Evolutionary conservation across 768 basidiomycete species (phyloP), one percentile per base, ranked within the genome.

Genomic region (Gymnopilus junonius): DNA sequence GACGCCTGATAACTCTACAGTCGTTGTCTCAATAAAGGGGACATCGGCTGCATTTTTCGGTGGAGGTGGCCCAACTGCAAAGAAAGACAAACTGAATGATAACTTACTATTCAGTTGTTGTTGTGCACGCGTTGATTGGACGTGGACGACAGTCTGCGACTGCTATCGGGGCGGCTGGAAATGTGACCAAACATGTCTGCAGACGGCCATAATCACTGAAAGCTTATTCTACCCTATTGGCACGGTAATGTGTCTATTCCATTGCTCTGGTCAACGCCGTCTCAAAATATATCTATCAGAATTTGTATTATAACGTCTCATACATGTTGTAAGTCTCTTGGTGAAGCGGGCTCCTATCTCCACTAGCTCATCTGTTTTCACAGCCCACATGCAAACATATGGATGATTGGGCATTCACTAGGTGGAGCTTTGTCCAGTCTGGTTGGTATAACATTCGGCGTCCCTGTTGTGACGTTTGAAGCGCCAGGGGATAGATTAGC

Each of bases 61-160:
- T 1, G 85, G 89, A 20, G 88, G 88, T 0, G 94, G 94, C 0
- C 88, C 90, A 14, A 98, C 97, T n/a, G 82, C 82, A 2, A 89
- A 87, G 79, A 97, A 95, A 71, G 97, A 98, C 80, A 96, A 92
- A 76, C 73, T 92, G 58, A 98, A 98, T 78, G 95, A 98, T 73
- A 98, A 96, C 67, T 74, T 97, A 6, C 76, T 98, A 61, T 97
- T 97, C 75, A 91, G 89, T 65, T 99, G 97, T 72, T 99, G 97
- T 76, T 99, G 97, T 74, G 97, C 97, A 0, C 80, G 87, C 17
- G 85, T 97, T 29, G 94, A 93, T 70, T 97, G 93, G 88, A 87
- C 92, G 17, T 99, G 97, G 97, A 87, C 91, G 48, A 86, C 93
- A 0, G 96, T 98, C 20, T 99, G 97, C 75, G 92, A 87, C 60